These are phyloP conservation scores for Pythium utonaiense DNA, from an alignment of 352 stramenopile genomes.

Conservation along the genomic window DNA sequence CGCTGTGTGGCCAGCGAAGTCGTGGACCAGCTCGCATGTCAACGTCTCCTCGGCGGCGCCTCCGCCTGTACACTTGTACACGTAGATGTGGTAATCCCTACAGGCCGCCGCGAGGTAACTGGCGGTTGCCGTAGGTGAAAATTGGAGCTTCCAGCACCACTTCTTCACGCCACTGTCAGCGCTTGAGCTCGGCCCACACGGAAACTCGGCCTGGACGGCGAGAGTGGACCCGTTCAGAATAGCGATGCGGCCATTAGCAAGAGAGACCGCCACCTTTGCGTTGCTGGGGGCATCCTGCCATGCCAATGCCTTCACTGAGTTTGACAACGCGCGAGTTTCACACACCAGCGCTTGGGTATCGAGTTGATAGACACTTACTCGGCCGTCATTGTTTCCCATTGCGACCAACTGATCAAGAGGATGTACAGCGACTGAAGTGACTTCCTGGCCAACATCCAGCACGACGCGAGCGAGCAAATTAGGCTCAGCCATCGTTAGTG, in stretches of 20 bases:
- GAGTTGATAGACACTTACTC: slow-evolving; percentile 39
- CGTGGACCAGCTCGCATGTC: slow-evolving; percentile 41
- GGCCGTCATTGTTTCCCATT: slow-evolving; percentile 33
- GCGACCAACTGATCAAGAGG: slow-evolving; percentile 25
- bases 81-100: slow-evolving; percentile 75
- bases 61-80: slow-evolving; percentile 35
- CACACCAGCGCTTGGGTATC: slow-evolving; percentile 25
- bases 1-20: slow-evolving; percentile 62
- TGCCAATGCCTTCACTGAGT: slow-evolving; percentile 27
- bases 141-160: slow-evolving; percentile 54
- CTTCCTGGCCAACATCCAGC: slow-evolving; percentile 14
- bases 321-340: slow-evolving; percentile 6
- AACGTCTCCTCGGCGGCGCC: slow-evolving; percentile 5
- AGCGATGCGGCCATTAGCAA: slow-evolving; percentile 32
- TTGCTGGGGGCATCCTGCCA: slow-evolving; percentile 35
- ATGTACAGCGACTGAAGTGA: slow-evolving; percentile 12
- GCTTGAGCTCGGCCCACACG: slow-evolving; percentile 13
- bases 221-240: slow-evolving; percentile 38
- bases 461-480: slow-evolving; percentile 8
- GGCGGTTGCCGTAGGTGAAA: slow-evolving; percentile 29
- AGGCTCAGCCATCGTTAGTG: neutral
- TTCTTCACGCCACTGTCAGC: slow-evolving; percentile 25
- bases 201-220: slow-evolving; percentile 19
- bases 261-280: slow-evolving; percentile 38
- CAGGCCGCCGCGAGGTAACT: slow-evolving; percentile 44